These are phyloP conservation scores for Ambrosia hybrid DNA, from an alignment of 140 eudicot genomes.

Conservation along the genomic window DNA sequence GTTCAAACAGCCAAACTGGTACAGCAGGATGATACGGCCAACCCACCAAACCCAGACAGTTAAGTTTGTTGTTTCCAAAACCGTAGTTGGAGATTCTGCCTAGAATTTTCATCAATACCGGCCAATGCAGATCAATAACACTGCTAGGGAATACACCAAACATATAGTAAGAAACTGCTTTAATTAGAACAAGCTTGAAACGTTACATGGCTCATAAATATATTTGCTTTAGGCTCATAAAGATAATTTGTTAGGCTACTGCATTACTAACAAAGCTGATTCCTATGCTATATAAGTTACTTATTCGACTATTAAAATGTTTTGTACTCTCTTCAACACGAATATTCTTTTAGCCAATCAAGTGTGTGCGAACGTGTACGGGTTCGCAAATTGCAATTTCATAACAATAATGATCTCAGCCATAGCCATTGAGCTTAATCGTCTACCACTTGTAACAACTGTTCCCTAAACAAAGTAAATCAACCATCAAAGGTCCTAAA, in stretches of 20 bases:
- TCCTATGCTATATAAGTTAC: background rate
- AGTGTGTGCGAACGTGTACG: background rate
- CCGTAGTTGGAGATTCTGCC: no score
- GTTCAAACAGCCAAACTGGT: no score
- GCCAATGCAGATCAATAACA: no score
- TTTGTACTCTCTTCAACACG: background rate
- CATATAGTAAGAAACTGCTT: background rate
- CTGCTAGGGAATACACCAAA: background rate
- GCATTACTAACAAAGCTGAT: background rate
- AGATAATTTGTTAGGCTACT: slow-evolving; percentile 2
- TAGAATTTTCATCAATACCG: no score
- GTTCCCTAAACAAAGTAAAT: background rate
- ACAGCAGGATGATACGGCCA: no score
- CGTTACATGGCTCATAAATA: background rate
- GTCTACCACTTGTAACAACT: background rate
- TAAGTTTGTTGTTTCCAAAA: no score
- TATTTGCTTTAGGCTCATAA: background rate
- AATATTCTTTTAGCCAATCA: background rate
- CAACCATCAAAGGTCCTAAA: slow-evolving; percentile 11
- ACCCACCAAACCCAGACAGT: no score
- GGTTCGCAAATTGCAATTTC: background rate
- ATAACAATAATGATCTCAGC: background rate
- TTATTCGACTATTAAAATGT: background rate
- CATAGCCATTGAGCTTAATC: background rate
- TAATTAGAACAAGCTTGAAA: background rate